phyloP scores from a whole-genome alignment of 2,329 filamentous ascomycete genomes.

The Colletotrichum sp. region DNA sequence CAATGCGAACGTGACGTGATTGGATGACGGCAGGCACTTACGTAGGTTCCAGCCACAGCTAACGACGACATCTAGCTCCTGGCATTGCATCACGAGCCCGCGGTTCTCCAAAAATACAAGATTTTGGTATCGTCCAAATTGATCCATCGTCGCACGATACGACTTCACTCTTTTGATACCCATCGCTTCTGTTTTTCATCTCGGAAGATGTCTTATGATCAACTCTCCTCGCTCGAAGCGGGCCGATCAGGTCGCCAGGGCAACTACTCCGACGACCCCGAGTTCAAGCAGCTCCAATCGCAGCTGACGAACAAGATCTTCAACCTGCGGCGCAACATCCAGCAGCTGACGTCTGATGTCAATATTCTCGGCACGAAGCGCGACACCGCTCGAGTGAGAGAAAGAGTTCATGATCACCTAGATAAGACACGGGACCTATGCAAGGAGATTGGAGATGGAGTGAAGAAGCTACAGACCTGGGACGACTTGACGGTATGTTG shows the following conservation, averaged over 20 bases:
- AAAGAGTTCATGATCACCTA: slow-evolving; percentile 85
- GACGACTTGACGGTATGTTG: slow-evolving; percentile 76
- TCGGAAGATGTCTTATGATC: slow-evolving; percentile 84
- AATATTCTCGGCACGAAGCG: slow-evolving; percentile 86
- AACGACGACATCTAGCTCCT: slow-evolving; percentile 18
- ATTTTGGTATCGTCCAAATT: not conserved
- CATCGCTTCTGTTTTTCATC: not conserved
- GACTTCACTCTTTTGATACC: not conserved
- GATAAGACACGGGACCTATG: slow-evolving; percentile 87
- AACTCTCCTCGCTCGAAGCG: slow-evolving; percentile 82
- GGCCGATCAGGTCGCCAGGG: slow-evolving; percentile 72
- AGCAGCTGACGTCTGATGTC: slow-evolving; percentile 83
- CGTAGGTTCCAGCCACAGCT: slow-evolving; percentile 19
- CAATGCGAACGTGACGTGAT: slow-evolving; percentile 1
- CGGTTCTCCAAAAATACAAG: not conserved
- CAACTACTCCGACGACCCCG: slow-evolving; percentile 86
- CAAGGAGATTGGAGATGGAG: slow-evolving; percentile 88
- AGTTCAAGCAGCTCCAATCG: slow-evolving; percentile 84
- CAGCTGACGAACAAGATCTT: slow-evolving; percentile 89
- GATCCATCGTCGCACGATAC: not conserved
- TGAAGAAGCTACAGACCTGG: slow-evolving; percentile 91
- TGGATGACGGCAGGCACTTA: slow-evolving; percentile 1
- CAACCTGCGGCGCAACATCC: slow-evolving; percentile 85
- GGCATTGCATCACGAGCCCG: not conserved
- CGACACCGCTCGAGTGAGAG: slow-evolving; percentile 88